Base-by-base conservation (phyloP, 2,329 filamentous ascomycete genomes). In the Paradendryphiella salina region DNA sequence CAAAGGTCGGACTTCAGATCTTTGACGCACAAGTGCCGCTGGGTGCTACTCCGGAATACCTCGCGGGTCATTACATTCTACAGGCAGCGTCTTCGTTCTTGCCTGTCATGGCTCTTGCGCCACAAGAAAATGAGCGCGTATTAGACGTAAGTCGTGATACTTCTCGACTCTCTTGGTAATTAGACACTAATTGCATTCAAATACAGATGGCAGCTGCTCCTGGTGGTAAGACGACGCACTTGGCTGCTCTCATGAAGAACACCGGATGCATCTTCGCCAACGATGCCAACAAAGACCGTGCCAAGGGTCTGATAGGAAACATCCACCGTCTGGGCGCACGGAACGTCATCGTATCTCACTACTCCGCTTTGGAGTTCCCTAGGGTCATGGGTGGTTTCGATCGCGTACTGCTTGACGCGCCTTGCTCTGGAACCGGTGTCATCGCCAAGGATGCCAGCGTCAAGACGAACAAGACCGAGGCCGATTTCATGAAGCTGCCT, bases 171-270 rank as follows among this genome's bases (percentile, higher is more conserved):
- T 10, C n/a, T 5, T 26, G 20, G 23, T 5, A 5, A 28, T 10
- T 13, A n/a, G 44, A 26, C 4, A 14, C 43, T 46, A 23, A 46
- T 13, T 3, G 11, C 9, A 23, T 38, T 6, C 10, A 21, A 15
- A 11, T 14, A 15, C 7, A 46, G 43, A 52, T 52, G 49, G 49
- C 49, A 31, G 88, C 94, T 62, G 93, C 93, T 55, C 93, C 93
- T 52, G 93, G 93, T 78, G 93, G 93, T 75, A 97, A 97, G 77
- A 96, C 91, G 8, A 96, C 93, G 5, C 90, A 96, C 75, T 88
- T 96, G 73, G 90, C 93, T n/a, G 93, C 93, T 0, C 77, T 97
- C 69, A 96, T 96, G 91, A 92, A 91, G 76, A 99, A 99, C 76
- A 97, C 93, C 0, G 94, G 94, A 48, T 88, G 88, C 62, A 87